Evolutionary conservation across 1,284 basidiomycete species (phyloP), one percentile per base, ranked within the genome.

Genomic region (Irpex sp.): DNA sequence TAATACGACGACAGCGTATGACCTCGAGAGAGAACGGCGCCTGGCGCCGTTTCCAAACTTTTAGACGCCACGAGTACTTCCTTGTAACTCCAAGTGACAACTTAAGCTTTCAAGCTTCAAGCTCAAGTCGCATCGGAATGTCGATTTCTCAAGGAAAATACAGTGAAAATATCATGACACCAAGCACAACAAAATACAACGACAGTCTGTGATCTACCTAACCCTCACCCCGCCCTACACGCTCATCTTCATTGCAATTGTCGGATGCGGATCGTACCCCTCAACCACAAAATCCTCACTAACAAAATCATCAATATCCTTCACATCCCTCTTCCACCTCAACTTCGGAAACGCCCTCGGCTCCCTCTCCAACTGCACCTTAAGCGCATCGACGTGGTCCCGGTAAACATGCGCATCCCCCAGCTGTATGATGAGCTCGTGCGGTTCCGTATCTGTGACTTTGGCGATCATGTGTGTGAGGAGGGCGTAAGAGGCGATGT

Each of bases 161-260:
- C 5, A 3, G 44, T 17, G 44, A 31, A 4, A 54, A 56, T 3
- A 56, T 26, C 31, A 21, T 56, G 49, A 51, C 49, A 51, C 31
- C 31, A n/a, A 51, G 8, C 3, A 31, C 7, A 56, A 4, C 54
- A 34, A 34, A 15, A 4, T 56, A 56, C 54, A 56, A 7, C 5
- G 4, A 13, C 1, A 19, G 7, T 4, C 15, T 17, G 11, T 4
- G 54, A 56, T 13, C 17, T 31, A 3, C 17, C 26, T 17, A 7
- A 9, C 13, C 54, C 2, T 5, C 31, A 34, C 0, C 31, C 31
- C 1, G 6, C 31, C 4, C 65, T 81, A 95, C 48, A 97, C 94
- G 75, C 94, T 96, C 97, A 98, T 98, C 81, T 96, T 96, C 97
- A 99, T 98, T 60, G 93, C 83, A 71, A 99, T 95, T 69, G 86